Evolutionary conservation across 2,329 filamentous ascomycete species (phyloP), one percentile per base, ranked within the genome.

Genomic region (Diatrype stigma): DNA sequence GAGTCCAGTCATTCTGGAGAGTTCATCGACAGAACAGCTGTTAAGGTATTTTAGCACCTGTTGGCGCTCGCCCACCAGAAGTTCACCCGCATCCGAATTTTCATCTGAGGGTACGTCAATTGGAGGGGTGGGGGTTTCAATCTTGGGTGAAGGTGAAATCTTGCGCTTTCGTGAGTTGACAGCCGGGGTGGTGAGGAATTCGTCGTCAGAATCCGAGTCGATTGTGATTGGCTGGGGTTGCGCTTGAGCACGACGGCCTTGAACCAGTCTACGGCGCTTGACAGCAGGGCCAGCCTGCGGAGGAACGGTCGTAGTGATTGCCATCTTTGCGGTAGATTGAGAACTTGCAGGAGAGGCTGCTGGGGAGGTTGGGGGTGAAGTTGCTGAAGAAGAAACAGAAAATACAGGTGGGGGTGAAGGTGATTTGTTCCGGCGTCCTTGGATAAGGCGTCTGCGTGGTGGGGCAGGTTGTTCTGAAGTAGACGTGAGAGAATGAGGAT

Each of bases 41-140:
- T 97, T 97, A 68, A 99, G 85, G 62, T 91, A 95, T 7, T 84
- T 79, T 26, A 97, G 74, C 6, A 96, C 81, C 50, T 78, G 78
- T 4, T 63, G 63, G 28, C 82, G 76, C 21, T 54, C 54, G 12
- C 53, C 52, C 2, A 47, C 28, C 14, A 45, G 32, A 12, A 51
- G 42, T 26, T 52, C 50, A 26, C 38, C 49, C 12, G 44, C 50
- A 26, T 37, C 44, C n/a, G 51, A 46, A 14, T 50, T 46, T 11
- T 45, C 50, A 2, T 55, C 46, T 42, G 48, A 47, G 5, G 46
- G 42, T 21, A 50, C 19, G 16, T 40, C 35, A 14, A 50, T 32
- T n/a, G 45, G 37, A 34, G 19, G 6, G 17, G 57, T 50, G 11
- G 51, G 47, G 6, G 51, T 17, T 42, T 53, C 51, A 12, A 48